Base-by-base conservation (phyloP, 129 eudicot species). In the Ambrosia artemisiifolia region DNA sequence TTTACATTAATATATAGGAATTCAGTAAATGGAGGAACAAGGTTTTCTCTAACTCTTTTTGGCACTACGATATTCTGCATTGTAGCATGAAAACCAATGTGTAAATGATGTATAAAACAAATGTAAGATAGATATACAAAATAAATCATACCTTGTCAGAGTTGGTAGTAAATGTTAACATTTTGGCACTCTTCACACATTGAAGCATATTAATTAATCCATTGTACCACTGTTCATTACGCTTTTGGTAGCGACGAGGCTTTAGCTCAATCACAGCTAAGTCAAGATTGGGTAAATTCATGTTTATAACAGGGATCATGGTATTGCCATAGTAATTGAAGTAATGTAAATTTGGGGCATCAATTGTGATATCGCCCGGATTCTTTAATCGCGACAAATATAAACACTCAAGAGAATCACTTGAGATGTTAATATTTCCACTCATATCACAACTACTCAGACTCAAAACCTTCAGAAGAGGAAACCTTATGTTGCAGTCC, bases 1-100 rank as follows among this genome's bases (percentile, higher is more conserved):
- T 6, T 6, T 14, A 67, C 24, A 46, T 12, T 3, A 14, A 67
- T 4, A 2, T 2, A 6, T 6, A 13, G 12, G 24, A 2, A 0
- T 48, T 20, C 72, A 28, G 32, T 44, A 48, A 67, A 19, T 28
- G 72, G 72, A 48, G 59, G 72, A 48, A 48, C 28, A n/a, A 67
- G 44, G 3, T 8, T 68, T 48, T 68, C 28, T 68, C 72, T 68
- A n/a, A 68, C 6, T 2, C 2, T 9, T 30, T 68, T 48, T 17
- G 72, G 72, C 12, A 68, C 17, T 32, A 68, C 30, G 28, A 68
- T 33, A 32, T 33, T 68, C 61, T 68, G 20, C 44, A 48, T 30
- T 48, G 60, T 11, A 48, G 4, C 20, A 48, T 30, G 61, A 18
- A 48, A 50, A 50, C 60, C 28, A 49, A 48, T 24, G 17, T 64